Evolutionary conservation across 768 basidiomycete species (phyloP).

Genomic region (Pulveroboletus sp.): DNA sequence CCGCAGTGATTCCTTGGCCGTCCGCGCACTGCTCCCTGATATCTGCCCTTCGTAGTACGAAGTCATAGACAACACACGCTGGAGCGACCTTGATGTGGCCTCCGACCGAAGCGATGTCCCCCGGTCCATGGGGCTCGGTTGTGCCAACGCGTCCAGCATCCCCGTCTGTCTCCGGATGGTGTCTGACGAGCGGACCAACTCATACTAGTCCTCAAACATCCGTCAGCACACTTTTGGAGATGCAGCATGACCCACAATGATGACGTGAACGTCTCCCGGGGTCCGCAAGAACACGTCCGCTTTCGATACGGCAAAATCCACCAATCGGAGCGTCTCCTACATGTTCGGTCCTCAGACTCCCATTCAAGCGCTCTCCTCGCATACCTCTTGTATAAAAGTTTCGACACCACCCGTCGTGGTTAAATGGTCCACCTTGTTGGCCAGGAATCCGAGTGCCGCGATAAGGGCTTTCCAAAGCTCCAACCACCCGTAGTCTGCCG

Average conservation of each 20-base stretch:
- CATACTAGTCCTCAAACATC: slow-evolving; percentile 42
- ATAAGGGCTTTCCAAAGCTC: slow-evolving; percentile 59
- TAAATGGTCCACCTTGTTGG: slow-evolving; percentile 51
- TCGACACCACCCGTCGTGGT: slow-evolving; percentile 49
- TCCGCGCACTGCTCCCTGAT: slow-evolving; percentile 36
- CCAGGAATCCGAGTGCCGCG: slow-evolving; percentile 50
- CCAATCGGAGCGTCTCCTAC: slow-evolving; percentile 45
- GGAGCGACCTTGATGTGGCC: slow-evolving; percentile 36
- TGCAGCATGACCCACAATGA: slow-evolving; percentile 47
- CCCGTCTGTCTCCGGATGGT: slow-evolving; percentile 44
- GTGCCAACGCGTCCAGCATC: slow-evolving; percentile 39
- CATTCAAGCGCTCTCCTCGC: slow-evolving; percentile 8
- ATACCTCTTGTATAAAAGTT: slow-evolving; percentile 51
- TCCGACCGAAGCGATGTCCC: slow-evolving; percentile 28
- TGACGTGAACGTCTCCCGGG: slow-evolving; percentile 50
- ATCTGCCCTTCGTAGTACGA: slow-evolving; percentile 57
- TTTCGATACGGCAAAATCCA: slow-evolving; percentile 48
- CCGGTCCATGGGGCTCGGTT: slow-evolving; percentile 25
- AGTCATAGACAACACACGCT: slow-evolving; percentile 38
- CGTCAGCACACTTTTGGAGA: background rate
- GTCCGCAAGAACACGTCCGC: slow-evolving; percentile 53
- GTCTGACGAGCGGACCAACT: slow-evolving; percentile 53
- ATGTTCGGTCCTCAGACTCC: background rate
- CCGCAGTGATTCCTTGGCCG: slow-evolving; percentile 54
- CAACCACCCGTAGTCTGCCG: slow-evolving; percentile 59